Conservation (phyloP, 106 monocot species). For the Xerophyta viscosa region DNA sequence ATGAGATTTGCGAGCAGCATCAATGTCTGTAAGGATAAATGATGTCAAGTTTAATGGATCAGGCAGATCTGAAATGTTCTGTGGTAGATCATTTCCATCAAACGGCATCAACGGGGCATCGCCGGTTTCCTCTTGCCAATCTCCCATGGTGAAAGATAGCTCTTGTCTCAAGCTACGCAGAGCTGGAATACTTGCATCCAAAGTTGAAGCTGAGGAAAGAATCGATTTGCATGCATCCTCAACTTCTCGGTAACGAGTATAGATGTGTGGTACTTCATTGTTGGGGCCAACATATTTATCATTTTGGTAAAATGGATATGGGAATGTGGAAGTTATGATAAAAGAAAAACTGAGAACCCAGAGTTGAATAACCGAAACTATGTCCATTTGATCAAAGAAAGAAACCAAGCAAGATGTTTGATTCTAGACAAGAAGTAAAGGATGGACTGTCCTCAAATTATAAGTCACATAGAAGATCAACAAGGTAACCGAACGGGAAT, state of each 20-base stretch:
- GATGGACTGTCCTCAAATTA: no score
- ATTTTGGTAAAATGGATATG: no score
- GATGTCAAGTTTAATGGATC: constrained; percentile 22
- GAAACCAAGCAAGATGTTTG: no score
- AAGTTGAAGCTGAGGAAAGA: constrained; percentile 25
- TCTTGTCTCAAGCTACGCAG: constrained; percentile 17
- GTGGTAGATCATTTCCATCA: constrained; percentile 15
- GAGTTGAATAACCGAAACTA: no score
- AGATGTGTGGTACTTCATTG: constrained; percentile 22
- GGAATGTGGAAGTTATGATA: no score
- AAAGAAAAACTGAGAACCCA: no score
- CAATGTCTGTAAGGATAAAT: constrained; percentile 39
- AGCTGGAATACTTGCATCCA: constrained; percentile 17
- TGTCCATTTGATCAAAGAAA: no score
- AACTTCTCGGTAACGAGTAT: constrained; percentile 41
- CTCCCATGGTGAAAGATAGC: constrained; percentile 41
- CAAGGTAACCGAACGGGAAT: no score
- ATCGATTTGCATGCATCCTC: constrained; percentile 27
- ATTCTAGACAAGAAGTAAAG: no score
- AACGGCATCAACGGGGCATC: constrained; percentile 50
- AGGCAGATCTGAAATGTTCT: background rate
- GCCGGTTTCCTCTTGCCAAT: constrained; percentile 40
- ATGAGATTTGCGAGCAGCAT: constrained; percentile 1
- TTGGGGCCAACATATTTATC: no score
- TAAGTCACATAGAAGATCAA: no score